Base-by-base conservation (phyloP, 805 yeast species). In the Pichia ethanolica region DNA sequence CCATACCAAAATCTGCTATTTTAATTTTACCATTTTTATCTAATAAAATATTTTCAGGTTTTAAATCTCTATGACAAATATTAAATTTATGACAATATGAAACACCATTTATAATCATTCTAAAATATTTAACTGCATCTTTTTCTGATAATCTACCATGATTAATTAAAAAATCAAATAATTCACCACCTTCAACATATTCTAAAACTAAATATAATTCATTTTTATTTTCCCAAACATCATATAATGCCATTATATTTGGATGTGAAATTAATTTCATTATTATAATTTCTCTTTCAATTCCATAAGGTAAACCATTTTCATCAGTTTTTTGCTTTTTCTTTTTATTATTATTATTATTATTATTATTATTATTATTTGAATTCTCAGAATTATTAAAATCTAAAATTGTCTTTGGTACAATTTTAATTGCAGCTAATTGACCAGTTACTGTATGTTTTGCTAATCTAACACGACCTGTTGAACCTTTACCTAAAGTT, bases 201-300 rank as follows among this genome's bases (percentile, higher is more conserved):
- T 86, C 95, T 45, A 86, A 68, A 13, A 86, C 89, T 55, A 86
- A 65, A 59, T 83, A 86, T 50, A 93, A 73, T 52, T 91, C 96
- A 61, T 88, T 89, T 56, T 89, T 83, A 56, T 95, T 91, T 67
- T 93, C 99, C 98, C 98, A 93, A 27, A 93, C 99, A 63, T 93
- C 99, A 64, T 89, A 93, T 38, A 93, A 72, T 28, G 93, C 86
- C 78, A 93, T 82, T 27, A 93, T 93, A 61, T 93, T 91, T 11
- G 96, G 89, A 66, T 93, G 98, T 52, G 93, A 87, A 42, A 93
- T 79, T 39, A 93, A 74, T 68, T 93, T 93, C 99, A 91, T 93
- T 58, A 93, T 93, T 59, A 93, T 90, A 55, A 93, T 95, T 65
- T 93, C 99, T 56, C 98, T 78, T 69, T 93, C 99, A 42, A 93